Evolutionary conservation across 2,329 filamentous ascomycete genomes (phyloP), one percentile per base, ranked within the genome.

Genomic region (Penicillium sp.): DNA sequence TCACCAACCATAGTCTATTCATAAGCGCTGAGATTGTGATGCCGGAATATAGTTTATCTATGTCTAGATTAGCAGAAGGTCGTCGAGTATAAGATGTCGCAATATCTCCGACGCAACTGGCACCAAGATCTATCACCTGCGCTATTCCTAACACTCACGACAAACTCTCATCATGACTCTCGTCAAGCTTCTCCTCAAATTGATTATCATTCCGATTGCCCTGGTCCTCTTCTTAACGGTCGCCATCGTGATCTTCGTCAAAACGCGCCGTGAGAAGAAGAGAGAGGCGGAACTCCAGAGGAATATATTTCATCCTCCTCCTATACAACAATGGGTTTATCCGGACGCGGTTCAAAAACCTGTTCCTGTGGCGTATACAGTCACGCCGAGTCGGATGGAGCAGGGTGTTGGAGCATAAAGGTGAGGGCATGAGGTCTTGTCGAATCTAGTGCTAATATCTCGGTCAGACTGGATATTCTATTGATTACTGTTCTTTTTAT

Each of bases 161-260:
- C 22, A 23, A 8, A 15, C 11, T 15, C 4, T 20, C 32, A 40
- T 6, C 9, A 52, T 52, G 50, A 48, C 48, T 7, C 38, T 51
- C 25, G 3, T 50, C 10, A 51, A 44, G 27, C n/a, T 51, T 9
- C 33, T 52, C 6, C 46, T 51, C 29, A 52, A 52, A 40, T 48
- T 36, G 2, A 50, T 52, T 22, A 12, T 52, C 23, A 45, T 52
- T n/a, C 50, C 50, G 2, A 44, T 52, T 6, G 35, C 43, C 12
- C 11, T 41, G n/a, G 3, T 52, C 22, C 4, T 45, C 14, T 38
- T 48, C 11, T 30, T 51, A 15, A 32, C 17, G 10, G 25, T 44
- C 1, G 33, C 33, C 7, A 15, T 41, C 3, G 16, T 42, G 2
- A 27, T 47, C 17, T 17, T 39, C 6, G 28, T 52, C 29, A 44